Conservation (phyloP, 108 stramenopile species). For the Skeletonema grethae region DNA sequence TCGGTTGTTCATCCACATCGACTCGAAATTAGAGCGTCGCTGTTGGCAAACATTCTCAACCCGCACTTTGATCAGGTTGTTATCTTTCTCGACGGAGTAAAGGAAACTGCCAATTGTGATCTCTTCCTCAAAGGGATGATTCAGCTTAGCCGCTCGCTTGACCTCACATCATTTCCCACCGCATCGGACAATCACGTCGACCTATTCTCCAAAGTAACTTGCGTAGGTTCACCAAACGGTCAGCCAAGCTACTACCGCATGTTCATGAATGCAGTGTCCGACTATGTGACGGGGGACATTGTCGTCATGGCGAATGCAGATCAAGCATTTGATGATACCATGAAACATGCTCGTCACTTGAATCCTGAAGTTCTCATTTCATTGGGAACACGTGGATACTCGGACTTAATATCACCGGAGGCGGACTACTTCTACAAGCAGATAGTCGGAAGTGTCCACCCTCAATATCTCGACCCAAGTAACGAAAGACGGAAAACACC, state of each 20-base stretch:
- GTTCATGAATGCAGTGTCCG: not conserved
- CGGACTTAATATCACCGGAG: not conserved
- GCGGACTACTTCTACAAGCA: not conserved
- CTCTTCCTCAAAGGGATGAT: not conserved
- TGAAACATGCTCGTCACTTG: not conserved
- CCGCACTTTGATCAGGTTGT: not conserved
- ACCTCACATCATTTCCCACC: not conserved
- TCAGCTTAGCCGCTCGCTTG: not conserved
- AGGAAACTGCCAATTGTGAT: not conserved
- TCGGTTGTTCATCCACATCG: not conserved
- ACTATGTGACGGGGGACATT: not conserved
- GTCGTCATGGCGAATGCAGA: not conserved
- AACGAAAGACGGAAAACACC: too few relatives aligned
- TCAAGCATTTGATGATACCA: not conserved
- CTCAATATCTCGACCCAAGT: too few relatives aligned
- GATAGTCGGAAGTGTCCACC: not conserved
- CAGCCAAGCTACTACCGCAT: not conserved
- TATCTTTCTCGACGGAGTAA: not conserved
- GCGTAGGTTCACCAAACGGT: not conserved
- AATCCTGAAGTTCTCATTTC: not conserved
- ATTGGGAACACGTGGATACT: not conserved
- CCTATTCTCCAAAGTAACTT: not conserved
- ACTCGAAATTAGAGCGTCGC: not conserved
- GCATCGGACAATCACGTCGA: not conserved
- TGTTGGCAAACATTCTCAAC: not conserved